Conservation (phyloP, 2,329 filamentous ascomycete genomes). For the Cryoendolithus antarcticus region DNA sequence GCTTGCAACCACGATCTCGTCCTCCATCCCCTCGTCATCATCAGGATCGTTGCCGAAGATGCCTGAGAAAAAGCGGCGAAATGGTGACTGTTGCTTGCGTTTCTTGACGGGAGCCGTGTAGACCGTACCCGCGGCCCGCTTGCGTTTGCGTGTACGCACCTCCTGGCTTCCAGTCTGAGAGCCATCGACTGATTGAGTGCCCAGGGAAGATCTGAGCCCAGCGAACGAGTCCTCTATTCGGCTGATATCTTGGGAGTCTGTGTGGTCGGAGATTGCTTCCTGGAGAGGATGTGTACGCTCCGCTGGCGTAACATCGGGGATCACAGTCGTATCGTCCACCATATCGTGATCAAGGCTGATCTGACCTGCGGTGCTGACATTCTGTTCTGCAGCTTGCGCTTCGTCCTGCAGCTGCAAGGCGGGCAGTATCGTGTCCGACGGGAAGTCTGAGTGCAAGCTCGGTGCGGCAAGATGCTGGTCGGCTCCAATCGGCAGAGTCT, state of each 20-base stretch:
- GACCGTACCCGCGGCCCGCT: conserved; percentile 9
- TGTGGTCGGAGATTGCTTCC: background rate
- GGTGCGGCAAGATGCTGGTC: background rate
- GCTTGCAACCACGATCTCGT: conserved; percentile 30
- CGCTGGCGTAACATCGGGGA: background rate
- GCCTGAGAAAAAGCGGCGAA: conserved; percentile 15
- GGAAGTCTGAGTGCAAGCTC: conserved; percentile 9
- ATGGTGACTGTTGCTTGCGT: conserved; percentile 17
- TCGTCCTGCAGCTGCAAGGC: conserved; percentile 15
- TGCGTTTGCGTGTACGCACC: conserved; percentile 14
- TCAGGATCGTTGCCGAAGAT: conserved; percentile 12
- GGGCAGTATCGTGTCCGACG: conserved; percentile 16
- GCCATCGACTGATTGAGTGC: background rate
- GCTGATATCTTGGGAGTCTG: conserved; percentile 15
- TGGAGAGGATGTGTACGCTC: background rate
- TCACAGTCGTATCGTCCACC: conserved; percentile 2
- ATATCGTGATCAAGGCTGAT: background rate
- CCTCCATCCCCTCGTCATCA: conserved; percentile 24
- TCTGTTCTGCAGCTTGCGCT: conserved; percentile 10
- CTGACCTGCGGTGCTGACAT: background rate
- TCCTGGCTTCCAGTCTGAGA: background rate
- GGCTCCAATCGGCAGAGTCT: background rate
- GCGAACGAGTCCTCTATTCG: conserved; percentile 27
- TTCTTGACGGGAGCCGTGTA: conserved; percentile 12
- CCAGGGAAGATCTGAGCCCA: background rate